Conservation (phyloP, 129 eudicot genomes). For the Escallonia herrerae region DNA sequence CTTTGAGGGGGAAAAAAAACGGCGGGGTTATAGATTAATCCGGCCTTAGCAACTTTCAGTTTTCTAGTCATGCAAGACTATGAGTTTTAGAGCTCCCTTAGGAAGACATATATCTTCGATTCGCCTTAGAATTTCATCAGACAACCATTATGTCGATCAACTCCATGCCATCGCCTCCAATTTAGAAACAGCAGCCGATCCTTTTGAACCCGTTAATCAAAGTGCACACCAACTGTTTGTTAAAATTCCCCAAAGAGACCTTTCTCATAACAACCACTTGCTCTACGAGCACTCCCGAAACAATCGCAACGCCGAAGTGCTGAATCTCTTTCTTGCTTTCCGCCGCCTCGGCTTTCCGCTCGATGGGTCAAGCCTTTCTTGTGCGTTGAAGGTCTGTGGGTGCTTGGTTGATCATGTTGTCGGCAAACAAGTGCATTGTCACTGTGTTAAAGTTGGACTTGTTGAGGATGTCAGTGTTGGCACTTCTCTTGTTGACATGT, state of each 20-base stretch:
- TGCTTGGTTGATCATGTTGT: conserved; percentile 34
- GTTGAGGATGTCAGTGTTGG: conserved; percentile 82
- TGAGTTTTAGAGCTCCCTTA: conserved; percentile 14
- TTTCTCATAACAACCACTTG: conserved; percentile 41
- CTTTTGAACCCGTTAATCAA: neutral
- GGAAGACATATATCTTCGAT: conserved; percentile 14
- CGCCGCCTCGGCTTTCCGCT: conserved; percentile 40
- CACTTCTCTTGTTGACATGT: conserved; percentile 83
- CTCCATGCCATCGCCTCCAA: conserved; percentile 17
- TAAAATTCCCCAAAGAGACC: conserved; percentile 33
- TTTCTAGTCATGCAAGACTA: too few relatives aligned
- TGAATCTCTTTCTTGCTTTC: conserved; percentile 33
- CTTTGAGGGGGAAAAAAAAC: too few relatives aligned
- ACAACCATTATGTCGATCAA: conserved; percentile 17
- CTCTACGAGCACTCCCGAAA: conserved; percentile 67
- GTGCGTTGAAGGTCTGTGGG: conserved; percentile 68
- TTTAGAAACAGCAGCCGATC: neutral
- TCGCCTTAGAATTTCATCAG: conserved; percentile 14
- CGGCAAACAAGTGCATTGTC: conserved; percentile 76
- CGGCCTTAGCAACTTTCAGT: too few relatives aligned
- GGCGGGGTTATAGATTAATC: too few relatives aligned
- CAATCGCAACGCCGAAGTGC: conserved; percentile 36
- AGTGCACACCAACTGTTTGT: conserved; percentile 54
- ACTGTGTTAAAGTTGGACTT: conserved; percentile 54
- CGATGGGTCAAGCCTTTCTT: conserved; percentile 71